A percentile compares a stretch with the other conserved stretches of the same genome.
Evolutionary conservation across 306 rosid genomes (phyloP).

Genomic region (Lithocarpus polystachyus): DNA sequence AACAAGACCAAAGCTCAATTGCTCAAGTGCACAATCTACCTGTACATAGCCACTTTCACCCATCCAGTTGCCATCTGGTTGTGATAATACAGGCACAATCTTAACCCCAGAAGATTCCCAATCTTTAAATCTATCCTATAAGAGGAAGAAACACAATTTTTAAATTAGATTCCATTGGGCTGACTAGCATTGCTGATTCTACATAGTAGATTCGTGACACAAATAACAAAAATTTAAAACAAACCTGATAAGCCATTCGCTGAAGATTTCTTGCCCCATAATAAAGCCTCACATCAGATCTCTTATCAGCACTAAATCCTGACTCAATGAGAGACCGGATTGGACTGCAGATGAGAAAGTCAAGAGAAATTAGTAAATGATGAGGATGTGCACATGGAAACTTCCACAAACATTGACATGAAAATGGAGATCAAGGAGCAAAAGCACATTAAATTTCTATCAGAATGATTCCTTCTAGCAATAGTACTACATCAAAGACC

Average conservation of each 20-base stretch:
- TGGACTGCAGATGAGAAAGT: constrained; percentile 55
- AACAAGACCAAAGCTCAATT: neutral
- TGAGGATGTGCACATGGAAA: neutral
- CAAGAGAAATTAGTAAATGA: constrained; percentile 1
- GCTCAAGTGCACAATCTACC: constrained; percentile 39
- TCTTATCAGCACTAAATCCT: constrained; percentile 59
- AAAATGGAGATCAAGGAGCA: constrained; percentile 5
- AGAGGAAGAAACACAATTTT: constrained; percentile 17
- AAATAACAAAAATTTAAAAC: constrained; percentile 10
- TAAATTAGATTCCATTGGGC: constrained; percentile 14
- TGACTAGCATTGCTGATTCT: constrained; percentile 3
- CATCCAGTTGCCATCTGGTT: constrained; percentile 71
- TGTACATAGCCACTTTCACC: constrained; percentile 89
- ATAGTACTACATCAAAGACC: neutral
- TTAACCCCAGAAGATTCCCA: constrained; percentile 93
- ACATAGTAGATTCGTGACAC: neutral
- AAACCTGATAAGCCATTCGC: constrained; percentile 97
- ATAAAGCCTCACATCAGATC: constrained; percentile 81
- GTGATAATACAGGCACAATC: constrained; percentile 90
- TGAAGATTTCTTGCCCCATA: constrained; percentile 88
- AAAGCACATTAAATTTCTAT: neutral
- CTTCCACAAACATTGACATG: neutral
- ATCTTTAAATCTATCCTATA: constrained; percentile 80
- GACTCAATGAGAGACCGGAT: constrained; percentile 86
- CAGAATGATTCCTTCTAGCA: neutral